phyloP scores from a whole-genome alignment of 2,329 filamentous ascomycete species.

The Pseudocercospora fijiensis region DNA sequence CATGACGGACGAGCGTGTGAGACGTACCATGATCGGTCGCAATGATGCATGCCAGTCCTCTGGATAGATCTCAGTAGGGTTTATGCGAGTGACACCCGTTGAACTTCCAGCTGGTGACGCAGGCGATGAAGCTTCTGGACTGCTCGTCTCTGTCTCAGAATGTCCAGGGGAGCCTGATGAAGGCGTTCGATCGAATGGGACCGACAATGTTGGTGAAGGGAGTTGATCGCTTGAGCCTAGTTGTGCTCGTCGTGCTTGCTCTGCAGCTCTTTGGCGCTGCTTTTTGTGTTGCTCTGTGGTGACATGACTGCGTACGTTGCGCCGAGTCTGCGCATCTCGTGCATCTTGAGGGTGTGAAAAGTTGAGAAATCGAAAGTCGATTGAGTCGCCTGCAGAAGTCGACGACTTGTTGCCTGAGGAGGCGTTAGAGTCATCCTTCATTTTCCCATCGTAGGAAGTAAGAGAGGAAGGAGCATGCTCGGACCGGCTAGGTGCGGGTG shows the following conservation, averaged over 20 bases:
- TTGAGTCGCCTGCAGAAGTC: constrained; percentile 21
- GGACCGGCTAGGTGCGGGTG: constrained; percentile 31
- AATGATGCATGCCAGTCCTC: constrained; percentile 40
- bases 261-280: constrained; percentile 22
- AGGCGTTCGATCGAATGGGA: constrained; percentile 19
- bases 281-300: constrained; percentile 27
- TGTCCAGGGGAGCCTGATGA: constrained; percentile 15
- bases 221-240: constrained; percentile 14
- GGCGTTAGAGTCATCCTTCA: constrained; percentile 20
- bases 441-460: constrained; percentile 15
- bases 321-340: constrained; percentile 33
- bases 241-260: constrained; percentile 22
- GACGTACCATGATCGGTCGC: constrained; percentile 34
- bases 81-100: constrained; percentile 23
- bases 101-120: constrained; percentile 15
- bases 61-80: constrained; percentile 40
- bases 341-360: constrained; percentile 40
- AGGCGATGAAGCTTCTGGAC: constrained; percentile 29
- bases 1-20: background rate
- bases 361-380: constrained; percentile 40
- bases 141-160: constrained; percentile 28
- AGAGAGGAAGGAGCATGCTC: constrained; percentile 27
- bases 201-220: constrained; percentile 11
- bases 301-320: constrained; percentile 40
- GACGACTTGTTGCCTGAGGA: constrained; percentile 29